Evolutionary conservation across 768 basidiomycete species (phyloP), one percentile per base, ranked within the genome.

Genomic region (Podaxis sp.): DNA sequence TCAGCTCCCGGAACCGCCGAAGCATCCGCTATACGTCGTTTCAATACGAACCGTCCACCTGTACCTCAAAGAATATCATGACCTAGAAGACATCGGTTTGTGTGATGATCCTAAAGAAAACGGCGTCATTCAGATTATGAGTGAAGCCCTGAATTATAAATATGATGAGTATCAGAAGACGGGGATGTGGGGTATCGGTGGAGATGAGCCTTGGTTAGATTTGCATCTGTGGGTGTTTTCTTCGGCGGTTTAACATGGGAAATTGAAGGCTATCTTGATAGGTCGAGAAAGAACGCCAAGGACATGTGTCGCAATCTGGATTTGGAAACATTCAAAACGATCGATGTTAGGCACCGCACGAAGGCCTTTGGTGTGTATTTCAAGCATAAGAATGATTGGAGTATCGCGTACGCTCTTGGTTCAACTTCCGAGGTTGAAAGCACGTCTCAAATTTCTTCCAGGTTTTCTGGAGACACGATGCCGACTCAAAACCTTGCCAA

Each of bases 401-500:
- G 88, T 68, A 76, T 92, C 19, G 85, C 82, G 91, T 93, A 70
- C 63, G 89, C 80, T 70, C 49, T 17, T 22, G 4, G 73, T 76
- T 2, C 80, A 76, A 79, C 80, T 79, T 65, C 71, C 77, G 33
- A 76, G 75, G 74, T 77, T 67, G 9, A 24, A 8, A 55, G n/a
- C 2, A 33, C 11, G 6, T 17, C 40, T 37, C 52, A 4, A 13
- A 46, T 36, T 33, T 33, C 33, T 46, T 19, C 7, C 65, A 96
- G 95, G 22, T 98, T 91, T 70, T 98, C 96, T 3, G 96, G 89
- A 4, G 96, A 98, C 72, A 98, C 96, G 1, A 80, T 83, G 70
- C 95, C 96, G 0, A 84, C 88, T 8, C 77, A 88, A 11, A 79
- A 78, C 27, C 78, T 98, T 3, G 84, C 89, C 24, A 71, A 78